Evolutionary conservation across 164 flowering plant species (phyloP).

Genomic region (Macadamia tetraphylla): DNA sequence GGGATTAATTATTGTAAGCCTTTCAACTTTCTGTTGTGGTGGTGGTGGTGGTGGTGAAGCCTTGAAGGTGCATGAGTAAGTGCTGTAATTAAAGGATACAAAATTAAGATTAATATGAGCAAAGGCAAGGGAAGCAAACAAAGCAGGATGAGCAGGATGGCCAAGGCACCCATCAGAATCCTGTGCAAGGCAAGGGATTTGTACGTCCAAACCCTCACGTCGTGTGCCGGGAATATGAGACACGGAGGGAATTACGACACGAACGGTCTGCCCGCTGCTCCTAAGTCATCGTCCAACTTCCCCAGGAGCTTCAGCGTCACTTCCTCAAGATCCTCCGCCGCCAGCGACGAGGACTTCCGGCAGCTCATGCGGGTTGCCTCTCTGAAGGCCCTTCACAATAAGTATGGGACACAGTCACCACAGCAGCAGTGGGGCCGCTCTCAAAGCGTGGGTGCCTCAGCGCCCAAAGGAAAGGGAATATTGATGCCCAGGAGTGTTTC

Average conservation of each 20-base stretch:
- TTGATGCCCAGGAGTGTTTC: slow-evolving; percentile 27
- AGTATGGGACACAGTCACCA: slow-evolving; percentile 8
- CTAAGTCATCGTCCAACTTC: slow-evolving; percentile 6
- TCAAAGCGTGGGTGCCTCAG: background rate
- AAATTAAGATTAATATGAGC: slow-evolving; percentile 8
- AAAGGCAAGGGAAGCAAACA: slow-evolving; percentile 6
- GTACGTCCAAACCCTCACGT: slow-evolving; percentile 32
- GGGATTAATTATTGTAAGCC: too few species aligned
- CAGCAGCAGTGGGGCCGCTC: slow-evolving; percentile 1
- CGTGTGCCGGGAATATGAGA: slow-evolving; percentile 24
- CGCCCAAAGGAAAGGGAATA: too few species aligned
- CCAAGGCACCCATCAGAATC: slow-evolving; percentile 34
- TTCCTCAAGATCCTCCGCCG: slow-evolving; percentile 14
- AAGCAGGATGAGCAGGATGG: slow-evolving; percentile 15
- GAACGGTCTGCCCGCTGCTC: slow-evolving; percentile 10
- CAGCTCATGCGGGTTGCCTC: slow-evolving; percentile 45
- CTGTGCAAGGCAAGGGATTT: slow-evolving; percentile 33
- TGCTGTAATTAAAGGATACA: too few species aligned
- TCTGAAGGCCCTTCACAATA: slow-evolving; percentile 17
- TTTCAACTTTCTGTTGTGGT: too few species aligned
- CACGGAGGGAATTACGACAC: slow-evolving; percentile 11
- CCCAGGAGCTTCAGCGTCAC: slow-evolving; percentile 41
- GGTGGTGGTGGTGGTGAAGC: too few species aligned
- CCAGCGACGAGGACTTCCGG: slow-evolving; percentile 33
- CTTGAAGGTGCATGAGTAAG: too few species aligned